phyloP scores from a whole-genome alignment of 176 grass and related monocot genomes.

The Oropetium thomaeum region DNA sequence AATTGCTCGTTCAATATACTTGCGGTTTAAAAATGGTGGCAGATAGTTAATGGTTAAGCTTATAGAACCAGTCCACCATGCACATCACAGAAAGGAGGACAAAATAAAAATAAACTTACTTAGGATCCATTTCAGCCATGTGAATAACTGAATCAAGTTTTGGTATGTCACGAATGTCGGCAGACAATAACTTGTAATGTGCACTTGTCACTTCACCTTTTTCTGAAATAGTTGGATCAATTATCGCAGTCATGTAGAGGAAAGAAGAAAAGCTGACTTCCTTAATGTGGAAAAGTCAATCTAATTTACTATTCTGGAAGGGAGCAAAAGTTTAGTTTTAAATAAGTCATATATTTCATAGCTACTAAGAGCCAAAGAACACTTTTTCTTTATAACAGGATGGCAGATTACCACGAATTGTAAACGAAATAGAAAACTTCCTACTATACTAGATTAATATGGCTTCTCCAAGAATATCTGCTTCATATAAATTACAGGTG shows the following conservation, averaged over 20 bases:
- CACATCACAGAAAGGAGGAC: slow-evolving; percentile 4
- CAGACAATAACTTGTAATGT: slow-evolving; percentile 86
- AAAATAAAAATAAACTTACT: slow-evolving; percentile 39
- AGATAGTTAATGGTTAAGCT: not conserved
- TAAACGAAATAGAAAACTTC: not conserved
- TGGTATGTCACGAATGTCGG: slow-evolving; percentile 75
- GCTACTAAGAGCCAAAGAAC: not conserved
- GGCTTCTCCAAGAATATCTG: not conserved
- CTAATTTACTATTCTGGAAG: not conserved
- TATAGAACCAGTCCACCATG: not conserved
- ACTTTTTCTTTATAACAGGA: not conserved
- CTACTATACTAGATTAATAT: not conserved
- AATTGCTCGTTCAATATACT: not conserved
- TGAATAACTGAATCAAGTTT: slow-evolving; percentile 71
- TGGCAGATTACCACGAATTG: not conserved
- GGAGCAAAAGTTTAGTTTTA: not conserved
- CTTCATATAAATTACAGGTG: not conserved
- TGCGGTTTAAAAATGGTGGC: slow-evolving; percentile 9
- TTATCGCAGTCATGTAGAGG: slow-evolving; percentile 6
- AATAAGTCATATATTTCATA: not conserved
- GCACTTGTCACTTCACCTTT: slow-evolving; percentile 82
- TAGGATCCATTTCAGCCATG: slow-evolving; percentile 70
- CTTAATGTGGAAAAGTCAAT: not conserved
- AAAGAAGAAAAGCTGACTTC: not conserved
- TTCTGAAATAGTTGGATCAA: slow-evolving; percentile 51